Base-by-base conservation (phyloP, 2,329 filamentous ascomycete genomes). In the Fulvia fulva region DNA sequence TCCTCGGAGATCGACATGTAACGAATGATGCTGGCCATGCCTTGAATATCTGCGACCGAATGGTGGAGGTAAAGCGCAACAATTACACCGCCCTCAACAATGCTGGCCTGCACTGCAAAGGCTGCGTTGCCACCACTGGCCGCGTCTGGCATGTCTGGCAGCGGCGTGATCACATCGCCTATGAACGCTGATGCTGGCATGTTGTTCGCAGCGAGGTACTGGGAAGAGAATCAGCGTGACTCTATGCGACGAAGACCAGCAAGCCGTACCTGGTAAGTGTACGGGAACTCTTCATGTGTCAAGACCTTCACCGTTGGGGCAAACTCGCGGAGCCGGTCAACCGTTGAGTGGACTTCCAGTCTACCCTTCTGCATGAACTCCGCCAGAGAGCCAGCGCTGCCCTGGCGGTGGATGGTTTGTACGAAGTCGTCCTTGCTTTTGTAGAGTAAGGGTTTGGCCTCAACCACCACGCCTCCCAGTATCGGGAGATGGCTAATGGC, bases 91-190 rank as follows among this genome's bases (percentile, higher is more conserved):
- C 61, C 62, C 7, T 58, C 19, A 56, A 67, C 56, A 57, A 66
- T 63, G 49, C 55, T 65, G 8, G 57, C 63, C 26, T 67, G 65
- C 11, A 66, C 59, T 6, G 62, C 57, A 41, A 66, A 65, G n/a
- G 53, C 58, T 9, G 62, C 58, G n/a, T 32, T 58, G 14, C 23
- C 56, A n/a, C 49, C 32, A 1, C 49, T 41, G 2, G 50, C 50
- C 21, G 57, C 37, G 19, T 60, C 56, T n/a, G 61, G 45, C 43
- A 30, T 43, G 46, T 65, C 63, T 28, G 57, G 53, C 5, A 65
- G 57, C n/a, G 64, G 62, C 11, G 55, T 60, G 41, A 63, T 25
- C n/a, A 5, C n/a, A 1, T 45, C n/a, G 7, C 43, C 56, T 19
- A 57, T 46, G 51, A 67, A 54, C 14, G 49, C 26, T 19, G 41